Base-by-base conservation (phyloP, 257 asterid species). In the Solanum chmielewskii region DNA sequence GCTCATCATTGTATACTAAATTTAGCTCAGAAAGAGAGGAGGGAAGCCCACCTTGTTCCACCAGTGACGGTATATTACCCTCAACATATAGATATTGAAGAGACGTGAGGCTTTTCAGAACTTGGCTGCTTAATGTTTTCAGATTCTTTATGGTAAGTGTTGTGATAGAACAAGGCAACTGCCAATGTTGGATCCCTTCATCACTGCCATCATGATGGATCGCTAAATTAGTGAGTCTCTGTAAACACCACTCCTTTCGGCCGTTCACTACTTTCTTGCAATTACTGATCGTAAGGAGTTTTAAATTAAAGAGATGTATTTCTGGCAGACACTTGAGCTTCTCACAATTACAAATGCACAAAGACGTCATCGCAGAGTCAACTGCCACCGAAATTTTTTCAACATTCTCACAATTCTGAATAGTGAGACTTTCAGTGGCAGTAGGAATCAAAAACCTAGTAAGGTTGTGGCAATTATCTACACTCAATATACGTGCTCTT, bases 201-300 rank as follows among this genome's bases (percentile, higher is more conserved):
- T 45, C 56, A 45, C 56, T 45, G 18, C 56, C 56, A 45, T 45
- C 56, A 13, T 45, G 56, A 0, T 0, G 0, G 27, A 77, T n/a
- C 0, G 0, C 0, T 7, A 60, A 62, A 11, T 1, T 0, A 9
- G 1, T 11, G 44, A 86, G 86, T 42, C 49, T 37, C 44, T 7
- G 68, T 75, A 77, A 86, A 86, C 11, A 2, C 86, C 69, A 77
- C 25, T 41, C 18, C 20, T 42, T 42, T 12, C 20, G 69, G 11
- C 68, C 7, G 7, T 21, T 62, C 52, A 66, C 33, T 9, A 86
- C 47, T 52, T 59, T 56, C 35, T 25, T 20, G 29, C 88, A 86
- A 39, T 2, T 0, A 0, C 0, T 0, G 3, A 86, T 37, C 0
- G 0, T 0, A 9, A 86, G 84, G 27, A 3, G 0, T 6, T 15